Base-by-base conservation (phyloP, 2,329 filamentous ascomycete genomes). In the Ophiostoma sp. region DNA sequence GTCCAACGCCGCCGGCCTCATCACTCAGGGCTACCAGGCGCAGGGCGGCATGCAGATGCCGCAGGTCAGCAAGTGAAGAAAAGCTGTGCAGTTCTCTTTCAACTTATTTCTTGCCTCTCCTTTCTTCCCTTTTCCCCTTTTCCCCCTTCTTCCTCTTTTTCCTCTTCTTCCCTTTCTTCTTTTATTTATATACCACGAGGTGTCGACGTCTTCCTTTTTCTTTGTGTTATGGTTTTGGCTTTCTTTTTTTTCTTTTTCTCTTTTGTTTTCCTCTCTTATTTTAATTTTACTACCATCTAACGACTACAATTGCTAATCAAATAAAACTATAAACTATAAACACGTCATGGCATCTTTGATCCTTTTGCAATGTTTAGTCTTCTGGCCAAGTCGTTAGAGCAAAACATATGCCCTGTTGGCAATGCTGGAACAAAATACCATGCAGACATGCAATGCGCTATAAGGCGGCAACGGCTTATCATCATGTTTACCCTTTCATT, bases 21-120 rank as follows among this genome's bases (percentile, higher is more conserved):
- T 73, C 60, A 66, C 67, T 7, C 77, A 78, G 69, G 77, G 75
- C 68, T 79, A 79, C 73, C 75, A 78, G 71, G 68, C 75, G 13
- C 76, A 77, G 71, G 72, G 75, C 7, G 73, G 71, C 36, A 79
- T 79, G 78, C 73, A 77, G 48, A 75, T 78, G 74, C 76, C 75
- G 23, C 70, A 68, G 67, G 23, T 57, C 23, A 4, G 20, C 35
- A 65, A 65, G 33, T 23, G 10, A 17, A 3, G 27, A 6, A 33
- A 6, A 33, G 57, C 27, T 31, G 27, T 31, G 27, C 27, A 3
- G 27, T 31, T 31, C 3, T 31, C 27, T 31, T 3, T 31, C 27
- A 31, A 31, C 1, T 31, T 31, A 3, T 31, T 3, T 60, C 57
- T 60, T 13, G 52, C 13, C 17, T 17, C 10, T 48, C 44, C 6